Evolutionary conservation across 225 moss, liverwort and hornwort genomes (phyloP).

Genomic region (Sphagnum contortum): DNA sequence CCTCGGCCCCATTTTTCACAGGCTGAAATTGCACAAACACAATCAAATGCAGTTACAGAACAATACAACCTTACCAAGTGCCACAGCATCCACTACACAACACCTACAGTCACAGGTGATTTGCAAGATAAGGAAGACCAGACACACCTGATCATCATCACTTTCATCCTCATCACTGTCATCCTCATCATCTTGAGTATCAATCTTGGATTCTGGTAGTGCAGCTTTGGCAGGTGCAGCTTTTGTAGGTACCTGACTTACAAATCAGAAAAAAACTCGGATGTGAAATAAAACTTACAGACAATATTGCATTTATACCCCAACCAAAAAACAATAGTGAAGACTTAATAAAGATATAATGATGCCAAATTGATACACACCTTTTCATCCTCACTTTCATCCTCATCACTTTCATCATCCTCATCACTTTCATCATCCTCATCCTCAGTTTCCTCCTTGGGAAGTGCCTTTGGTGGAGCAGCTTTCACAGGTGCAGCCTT

Average conservation of each 20-base stretch:
- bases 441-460: slow-evolving; percentile 29
- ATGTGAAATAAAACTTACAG: too few relatives aligned
- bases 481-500: slow-evolving; percentile 6
- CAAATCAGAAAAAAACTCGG: not conserved
- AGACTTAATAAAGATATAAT: too few relatives aligned
- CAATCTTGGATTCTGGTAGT: too few relatives aligned
- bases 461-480: slow-evolving; percentile 22
- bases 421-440: not conserved
- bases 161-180: too few relatives aligned
- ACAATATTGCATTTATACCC: not conserved
- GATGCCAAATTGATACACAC: slow-evolving; percentile 1
- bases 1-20: slow-evolving; percentile 26
- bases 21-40: slow-evolving; percentile 16
- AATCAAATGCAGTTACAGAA: not conserved
- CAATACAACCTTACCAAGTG: not conserved
- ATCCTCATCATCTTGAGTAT: too few relatives aligned
- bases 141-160: too few relatives aligned
- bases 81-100: too few relatives aligned
- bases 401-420: slow-evolving; percentile 25
- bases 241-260: not conserved
- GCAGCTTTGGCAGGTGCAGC: too few relatives aligned
- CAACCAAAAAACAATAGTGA: not conserved
- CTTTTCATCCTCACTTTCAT: slow-evolving; percentile 40
- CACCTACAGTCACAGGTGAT: too few relatives aligned
- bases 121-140: too few relatives aligned